Evolutionary conservation across 441 rosid genomes (phyloP).

Genomic region (Populus hybrid): DNA sequence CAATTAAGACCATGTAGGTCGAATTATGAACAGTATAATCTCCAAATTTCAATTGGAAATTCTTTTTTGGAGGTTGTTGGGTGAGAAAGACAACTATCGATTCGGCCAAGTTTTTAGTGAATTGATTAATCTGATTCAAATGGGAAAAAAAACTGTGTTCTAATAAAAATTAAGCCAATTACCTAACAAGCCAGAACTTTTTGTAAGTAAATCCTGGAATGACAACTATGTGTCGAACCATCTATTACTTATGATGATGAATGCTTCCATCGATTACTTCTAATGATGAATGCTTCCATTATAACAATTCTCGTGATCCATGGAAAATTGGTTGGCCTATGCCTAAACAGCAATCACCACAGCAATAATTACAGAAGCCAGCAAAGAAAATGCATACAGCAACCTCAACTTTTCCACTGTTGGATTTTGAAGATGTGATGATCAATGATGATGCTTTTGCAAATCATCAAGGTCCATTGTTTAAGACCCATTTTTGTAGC

Average conservation of each 20-base stretch:
- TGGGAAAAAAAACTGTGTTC: no score
- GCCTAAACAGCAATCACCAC: not conserved
- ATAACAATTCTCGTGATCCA: not conserved
- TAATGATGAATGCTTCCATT: slow-evolving; percentile 12
- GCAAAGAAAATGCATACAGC: not conserved
- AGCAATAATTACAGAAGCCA: slow-evolving; percentile 1
- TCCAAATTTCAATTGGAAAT: not conserved
- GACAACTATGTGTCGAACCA: no score
- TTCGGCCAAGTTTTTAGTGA: no score
- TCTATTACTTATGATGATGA: no score
- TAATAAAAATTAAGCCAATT: no score
- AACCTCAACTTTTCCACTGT: slow-evolving; percentile 3
- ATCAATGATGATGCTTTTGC: not conserved
- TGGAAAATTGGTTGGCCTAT: not conserved
- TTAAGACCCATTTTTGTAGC: not conserved
- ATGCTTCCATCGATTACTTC: not conserved
- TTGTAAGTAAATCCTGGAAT: no score
- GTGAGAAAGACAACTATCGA: not conserved
- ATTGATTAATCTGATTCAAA: no score
- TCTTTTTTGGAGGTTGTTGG: not conserved
- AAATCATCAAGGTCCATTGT: not conserved
- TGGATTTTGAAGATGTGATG: not conserved
- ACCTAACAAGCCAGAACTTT: no score
- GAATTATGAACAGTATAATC: not conserved
- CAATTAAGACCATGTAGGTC: no score